phyloP scores from a whole-genome alignment of 164 flowering plant species.

The Sedum album region DNA sequence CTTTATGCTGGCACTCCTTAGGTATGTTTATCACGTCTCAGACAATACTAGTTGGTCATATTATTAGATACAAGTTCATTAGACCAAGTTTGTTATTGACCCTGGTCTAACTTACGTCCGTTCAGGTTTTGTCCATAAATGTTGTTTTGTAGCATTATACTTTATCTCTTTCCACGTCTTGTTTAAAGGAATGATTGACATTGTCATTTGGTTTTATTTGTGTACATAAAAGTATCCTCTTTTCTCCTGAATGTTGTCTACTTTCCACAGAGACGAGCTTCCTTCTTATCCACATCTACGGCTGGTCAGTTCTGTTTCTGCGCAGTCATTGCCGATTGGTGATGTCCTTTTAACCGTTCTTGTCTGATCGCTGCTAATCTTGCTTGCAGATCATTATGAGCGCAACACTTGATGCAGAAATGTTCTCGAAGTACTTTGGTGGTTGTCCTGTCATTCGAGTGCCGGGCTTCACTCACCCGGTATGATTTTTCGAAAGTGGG shows the following conservation, averaged over 20 bases:
- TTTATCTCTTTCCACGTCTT: neutral
- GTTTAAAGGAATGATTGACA: neutral
- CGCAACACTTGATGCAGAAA: conserved; percentile 90
- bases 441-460: conserved; percentile 90
- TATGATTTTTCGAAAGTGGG: conserved; percentile 16
- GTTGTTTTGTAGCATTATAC: neutral
- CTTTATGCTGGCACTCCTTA: conserved; percentile 80
- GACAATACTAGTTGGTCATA: neutral
- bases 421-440: conserved; percentile 89
- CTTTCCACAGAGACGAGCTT: conserved; percentile 77
- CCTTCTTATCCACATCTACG: conserved; percentile 67
- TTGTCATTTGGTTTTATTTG: neutral
- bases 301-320: conserved; percentile 48
- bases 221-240: neutral
- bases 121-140: neutral
- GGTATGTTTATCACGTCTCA: conserved; percentile 31
- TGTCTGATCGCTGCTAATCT: neutral
- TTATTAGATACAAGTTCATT: neutral
- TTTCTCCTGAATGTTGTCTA: neutral
- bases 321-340: neutral
- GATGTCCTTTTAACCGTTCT: neutral
- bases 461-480: conserved; percentile 96
- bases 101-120: neutral
- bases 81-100: neutral
- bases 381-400: conserved; percentile 81